Percentiles rank a stretch among this genome's conserved stretches.
Evolutionary conservation across 768 basidiomycete genomes (phyloP).

Genomic region (Suillus occidentalis): DNA sequence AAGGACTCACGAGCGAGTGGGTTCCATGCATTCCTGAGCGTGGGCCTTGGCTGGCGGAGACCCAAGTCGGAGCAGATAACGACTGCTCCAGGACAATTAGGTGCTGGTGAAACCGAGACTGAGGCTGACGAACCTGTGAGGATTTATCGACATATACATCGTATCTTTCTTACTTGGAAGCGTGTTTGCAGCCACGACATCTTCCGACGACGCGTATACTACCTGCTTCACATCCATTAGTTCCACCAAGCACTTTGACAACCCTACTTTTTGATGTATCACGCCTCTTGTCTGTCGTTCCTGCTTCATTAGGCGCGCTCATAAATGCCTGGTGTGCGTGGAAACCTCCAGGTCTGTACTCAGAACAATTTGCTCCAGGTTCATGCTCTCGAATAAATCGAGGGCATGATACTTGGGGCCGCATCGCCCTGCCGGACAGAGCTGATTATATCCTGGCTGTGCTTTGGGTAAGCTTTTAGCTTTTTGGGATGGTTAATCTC

Average conservation of each 20-base stretch:
- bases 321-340: constrained; percentile 59
- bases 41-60: constrained; percentile 31
- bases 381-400: constrained; percentile 5
- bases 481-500: background rate
- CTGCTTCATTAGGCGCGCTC: constrained; percentile 65
- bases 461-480: constrained; percentile 58
- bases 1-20: constrained; percentile 19
- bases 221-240: constrained; percentile 47
- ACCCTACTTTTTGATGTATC: constrained; percentile 69
- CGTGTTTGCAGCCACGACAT: constrained; percentile 48
- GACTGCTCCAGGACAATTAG: constrained; percentile 56
- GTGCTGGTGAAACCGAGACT: constrained; percentile 79
- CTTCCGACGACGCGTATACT: constrained; percentile 70
- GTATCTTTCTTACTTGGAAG: constrained; percentile 1
- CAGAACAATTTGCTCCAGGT: constrained; percentile 10
- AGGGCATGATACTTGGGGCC: constrained; percentile 22
- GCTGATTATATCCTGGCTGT: constrained; percentile 67
- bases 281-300: constrained; percentile 70
- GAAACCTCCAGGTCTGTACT: constrained; percentile 38
- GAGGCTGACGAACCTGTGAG: constrained; percentile 77
- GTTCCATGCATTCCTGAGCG: constrained; percentile 26
- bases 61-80: constrained; percentile 51
- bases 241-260: constrained; percentile 50
- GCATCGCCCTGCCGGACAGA: constrained; percentile 45
- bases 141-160: constrained; percentile 10